These are phyloP conservation scores for Silene uniflora DNA, from an alignment of 148 eudicot species.

Conservation along the genomic window DNA sequence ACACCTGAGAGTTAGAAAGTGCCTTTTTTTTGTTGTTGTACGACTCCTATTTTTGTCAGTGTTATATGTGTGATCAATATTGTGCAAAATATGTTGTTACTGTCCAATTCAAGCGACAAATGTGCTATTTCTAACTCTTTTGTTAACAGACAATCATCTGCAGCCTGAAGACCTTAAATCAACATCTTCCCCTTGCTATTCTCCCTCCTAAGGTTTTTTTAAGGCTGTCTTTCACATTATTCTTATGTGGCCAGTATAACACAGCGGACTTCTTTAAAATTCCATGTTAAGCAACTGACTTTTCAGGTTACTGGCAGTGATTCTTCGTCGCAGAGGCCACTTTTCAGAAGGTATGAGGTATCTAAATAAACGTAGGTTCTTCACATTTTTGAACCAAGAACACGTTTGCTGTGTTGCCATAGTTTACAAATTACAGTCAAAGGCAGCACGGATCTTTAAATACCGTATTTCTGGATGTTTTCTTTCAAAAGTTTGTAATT, in stretches of 20 bases:
- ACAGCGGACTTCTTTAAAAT: constrained; percentile 2
- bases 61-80: not conserved
- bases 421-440: not conserved
- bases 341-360: constrained; percentile 41
- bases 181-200: constrained; percentile 34
- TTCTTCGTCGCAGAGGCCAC: constrained; percentile 35
- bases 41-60: not conserved
- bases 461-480: not conserved
- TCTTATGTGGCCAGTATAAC: constrained; percentile 5
- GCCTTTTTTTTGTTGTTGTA: not conserved
- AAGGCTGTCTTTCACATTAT: constrained; percentile 1
- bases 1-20: not conserved
- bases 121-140: not conserved
- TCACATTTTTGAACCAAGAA: not conserved
- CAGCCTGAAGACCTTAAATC: constrained; percentile 42
- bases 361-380: constrained; percentile 16
- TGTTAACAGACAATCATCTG: constrained; percentile 49
- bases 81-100: not conserved
- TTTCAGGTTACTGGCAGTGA: constrained; percentile 48
- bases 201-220: constrained; percentile 49
- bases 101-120: not conserved
- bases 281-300: constrained; percentile 11
- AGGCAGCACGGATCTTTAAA: not conserved
- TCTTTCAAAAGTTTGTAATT: not conserved
- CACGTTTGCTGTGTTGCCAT: not conserved